Evolutionary conservation across 352 stramenopile genomes (phyloP).

Genomic region (Pythium graminicola): DNA sequence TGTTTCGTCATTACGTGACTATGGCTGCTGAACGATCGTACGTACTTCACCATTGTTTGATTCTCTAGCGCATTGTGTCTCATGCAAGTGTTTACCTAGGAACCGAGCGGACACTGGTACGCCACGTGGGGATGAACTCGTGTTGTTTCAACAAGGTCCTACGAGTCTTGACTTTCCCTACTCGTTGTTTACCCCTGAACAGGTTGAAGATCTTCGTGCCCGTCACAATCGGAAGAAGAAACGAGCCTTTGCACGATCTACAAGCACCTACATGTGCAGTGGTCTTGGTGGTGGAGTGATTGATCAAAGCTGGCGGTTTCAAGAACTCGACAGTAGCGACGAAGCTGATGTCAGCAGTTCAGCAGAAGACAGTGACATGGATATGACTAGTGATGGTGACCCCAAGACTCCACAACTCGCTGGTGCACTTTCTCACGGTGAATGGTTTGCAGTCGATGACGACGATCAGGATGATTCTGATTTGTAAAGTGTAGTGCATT

Average conservation of each 20-base stretch:
- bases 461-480: constrained; percentile 10
- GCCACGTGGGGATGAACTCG: constrained; percentile 19
- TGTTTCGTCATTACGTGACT: constrained; percentile 64
- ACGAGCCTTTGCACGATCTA: not conserved
- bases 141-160: constrained; percentile 21
- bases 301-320: constrained; percentile 23
- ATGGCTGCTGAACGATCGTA: constrained; percentile 27
- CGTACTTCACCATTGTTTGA: too few species aligned
- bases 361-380: constrained; percentile 27
- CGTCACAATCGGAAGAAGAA: constrained; percentile 26
- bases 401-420: constrained; percentile 11
- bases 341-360: constrained; percentile 27
- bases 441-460: constrained; percentile 23
- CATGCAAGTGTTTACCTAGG: not conserved
- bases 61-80: too few species aligned
- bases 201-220: constrained; percentile 23
- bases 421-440: constrained; percentile 21
- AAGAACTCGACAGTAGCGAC: constrained; percentile 27
- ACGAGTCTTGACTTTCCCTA: constrained; percentile 26
- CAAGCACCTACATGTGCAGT: too few species aligned
- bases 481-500: too few species aligned
- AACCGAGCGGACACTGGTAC: not conserved
- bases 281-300: too few species aligned
- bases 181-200: constrained; percentile 25
- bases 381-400: constrained; percentile 15